Conservation (phyloP, 352 stramenopile species). For the Phytophthora agathidicida region DNA sequence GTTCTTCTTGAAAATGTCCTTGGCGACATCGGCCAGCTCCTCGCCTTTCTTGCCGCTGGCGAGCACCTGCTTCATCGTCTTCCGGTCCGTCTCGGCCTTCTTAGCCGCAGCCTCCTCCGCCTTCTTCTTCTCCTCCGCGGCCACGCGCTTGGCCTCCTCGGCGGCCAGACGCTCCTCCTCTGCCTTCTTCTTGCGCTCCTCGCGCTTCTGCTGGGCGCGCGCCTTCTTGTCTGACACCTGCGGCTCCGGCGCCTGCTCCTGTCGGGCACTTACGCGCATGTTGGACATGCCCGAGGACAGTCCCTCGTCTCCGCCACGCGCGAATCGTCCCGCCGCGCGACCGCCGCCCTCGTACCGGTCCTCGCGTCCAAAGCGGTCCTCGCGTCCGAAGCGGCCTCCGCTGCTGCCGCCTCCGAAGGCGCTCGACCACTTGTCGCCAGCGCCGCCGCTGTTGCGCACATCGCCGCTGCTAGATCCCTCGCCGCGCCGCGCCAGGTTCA, state of each 20-base stretch:
- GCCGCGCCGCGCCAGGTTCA: slow-evolving; percentile 72
- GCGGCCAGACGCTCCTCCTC: slow-evolving; percentile 71
- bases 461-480: slow-evolving; percentile 31
- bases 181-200: slow-evolving; percentile 85
- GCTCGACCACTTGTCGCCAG: slow-evolving; percentile 61
- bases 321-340: slow-evolving; percentile 41
- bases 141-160: slow-evolving; percentile 70
- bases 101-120: slow-evolving; percentile 51
- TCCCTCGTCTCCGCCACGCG: slow-evolving; percentile 35
- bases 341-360: slow-evolving; percentile 35
- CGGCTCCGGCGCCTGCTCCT: slow-evolving; percentile 26
- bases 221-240: slow-evolving; percentile 59
- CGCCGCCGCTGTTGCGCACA: slow-evolving; percentile 39
- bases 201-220: slow-evolving; percentile 60
- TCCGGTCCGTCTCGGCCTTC: slow-evolving; percentile 57
- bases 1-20: slow-evolving; percentile 57
- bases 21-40: slow-evolving; percentile 55
- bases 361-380: slow-evolving; percentile 31
- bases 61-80: slow-evolving; percentile 68
- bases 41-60: slow-evolving; percentile 71
- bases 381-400: slow-evolving; percentile 37
- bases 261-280: slow-evolving; percentile 45
- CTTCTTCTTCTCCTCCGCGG: slow-evolving; percentile 63
- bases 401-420: slow-evolving; percentile 45
- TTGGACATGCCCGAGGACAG: slow-evolving; percentile 48